These are phyloP conservation scores for Alternaria conjuncta DNA, from an alignment of 2,329 filamentous ascomycete genomes.

Conservation along the genomic window DNA sequence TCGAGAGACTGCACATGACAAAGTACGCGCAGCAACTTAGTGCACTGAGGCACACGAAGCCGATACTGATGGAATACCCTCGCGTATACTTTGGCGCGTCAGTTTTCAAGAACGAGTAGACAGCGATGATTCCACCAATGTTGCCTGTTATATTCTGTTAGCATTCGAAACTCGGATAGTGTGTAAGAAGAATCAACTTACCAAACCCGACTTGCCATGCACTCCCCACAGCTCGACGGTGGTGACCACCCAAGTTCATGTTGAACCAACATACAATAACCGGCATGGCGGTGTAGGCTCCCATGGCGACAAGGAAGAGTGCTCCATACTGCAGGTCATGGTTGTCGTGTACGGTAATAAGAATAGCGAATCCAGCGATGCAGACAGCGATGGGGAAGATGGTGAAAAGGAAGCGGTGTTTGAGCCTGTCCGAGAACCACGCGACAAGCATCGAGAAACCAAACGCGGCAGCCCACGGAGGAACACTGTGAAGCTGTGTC, in stretches of 20 bases:
- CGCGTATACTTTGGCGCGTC: constrained; percentile 73
- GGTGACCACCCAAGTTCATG: constrained; percentile 62
- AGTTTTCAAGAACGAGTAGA: constrained; percentile 56
- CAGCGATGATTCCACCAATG: constrained; percentile 60
- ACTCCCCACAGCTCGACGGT: constrained; percentile 55
- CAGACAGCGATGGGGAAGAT: constrained; percentile 71
- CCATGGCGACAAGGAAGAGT: constrained; percentile 81
- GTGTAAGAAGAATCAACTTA: too few relatives aligned
- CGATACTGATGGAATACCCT: constrained; percentile 79
- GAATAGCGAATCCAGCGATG: constrained; percentile 76
- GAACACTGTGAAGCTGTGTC: constrained; percentile 62
- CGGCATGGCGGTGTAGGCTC: constrained; percentile 87
- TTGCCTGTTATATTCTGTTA: constrained; percentile 49
- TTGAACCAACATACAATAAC: constrained; percentile 69
- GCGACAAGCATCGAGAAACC: constrained; percentile 79
- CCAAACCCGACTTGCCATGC: constrained; percentile 56
- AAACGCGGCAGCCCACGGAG: constrained; percentile 75
- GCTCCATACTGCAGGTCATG: constrained; percentile 74
- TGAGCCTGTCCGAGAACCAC: constrained; percentile 70
- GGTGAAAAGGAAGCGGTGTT: constrained; percentile 77
- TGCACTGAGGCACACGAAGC: constrained; percentile 73
- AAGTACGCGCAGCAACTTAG: constrained; percentile 68
- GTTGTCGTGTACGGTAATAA: constrained; percentile 74
- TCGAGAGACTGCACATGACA: constrained; percentile 64
- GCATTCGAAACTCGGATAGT: too few relatives aligned